Base-by-base conservation (phyloP, 495 filamentous ascomycete genomes). In the Penicillium bialowiezense region DNA sequence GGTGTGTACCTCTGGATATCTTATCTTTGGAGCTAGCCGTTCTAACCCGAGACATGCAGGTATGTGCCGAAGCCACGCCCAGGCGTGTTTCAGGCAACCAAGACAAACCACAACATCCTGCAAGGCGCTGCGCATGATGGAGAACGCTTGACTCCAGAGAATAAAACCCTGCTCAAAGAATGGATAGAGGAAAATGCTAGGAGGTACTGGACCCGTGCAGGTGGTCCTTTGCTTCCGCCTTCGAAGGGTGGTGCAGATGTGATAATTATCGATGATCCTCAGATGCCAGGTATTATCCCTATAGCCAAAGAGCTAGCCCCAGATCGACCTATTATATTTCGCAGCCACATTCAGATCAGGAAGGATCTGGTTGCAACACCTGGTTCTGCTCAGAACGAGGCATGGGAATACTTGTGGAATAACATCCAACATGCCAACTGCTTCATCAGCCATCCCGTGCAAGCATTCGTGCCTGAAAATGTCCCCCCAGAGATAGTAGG, bases 81-180 rank as follows among this genome's bases (percentile, higher is more conserved):
- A 0, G 87, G 85, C 14, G 86, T 92, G 13, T 96, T 95, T 67
- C 80, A 88, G 28, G 85, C 90, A 50, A 96, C 90, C 46, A 96
- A 96, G 68, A 91, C 84, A 39, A 88, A 90, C 55, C 90, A 96
- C 77, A 96, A 96, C 62, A 93, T 93, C 57, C 82, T 96, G 3
- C 90, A 96, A 72, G 90, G 90, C 15, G 88, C 92, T 19, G 80
- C 82, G 24, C 68, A 75, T 20, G 79, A 81, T 0, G 73, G 76
- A 1, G 79, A 87, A 43, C 79, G 82, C 8, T 72, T 93, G 14
- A 79, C 71, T 3, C 51, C 65, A 7, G 77, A 86, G 5, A 80
- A 89, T 44, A 81, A 83, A 54, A 64, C 73, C 23, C 62, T 72
- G 8, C 74, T 93, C 26, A 73, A 70, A 7, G 81, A 85, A 14